Evolutionary conservation across 108 stramenopile species (phyloP).

Genomic region (Parmales sp.): DNA sequence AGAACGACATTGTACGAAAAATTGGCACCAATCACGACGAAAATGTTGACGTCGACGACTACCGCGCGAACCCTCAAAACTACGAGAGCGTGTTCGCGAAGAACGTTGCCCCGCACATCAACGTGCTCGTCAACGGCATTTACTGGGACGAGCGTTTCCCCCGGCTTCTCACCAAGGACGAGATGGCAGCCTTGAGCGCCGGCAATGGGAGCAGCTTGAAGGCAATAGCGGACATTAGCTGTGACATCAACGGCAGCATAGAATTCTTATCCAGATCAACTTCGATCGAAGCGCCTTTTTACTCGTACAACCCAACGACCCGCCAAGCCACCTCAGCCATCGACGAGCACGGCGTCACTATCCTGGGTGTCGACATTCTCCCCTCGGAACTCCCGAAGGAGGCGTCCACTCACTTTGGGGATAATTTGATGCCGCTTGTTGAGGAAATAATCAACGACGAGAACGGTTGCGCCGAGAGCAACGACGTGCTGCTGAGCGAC

Average conservation of each 20-base stretch:
- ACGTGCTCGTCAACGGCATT: slow-evolving; percentile 60
- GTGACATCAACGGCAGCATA: slow-evolving; percentile 60
- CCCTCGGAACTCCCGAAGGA: slow-evolving; percentile 68
- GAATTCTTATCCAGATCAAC: slow-evolving; percentile 61
- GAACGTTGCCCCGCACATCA: slow-evolving; percentile 45
- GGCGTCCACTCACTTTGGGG: slow-evolving; percentile 68
- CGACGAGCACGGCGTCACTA: slow-evolving; percentile 40
- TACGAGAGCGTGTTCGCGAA: slow-evolving; percentile 56
- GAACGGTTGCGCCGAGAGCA: slow-evolving; percentile 5
- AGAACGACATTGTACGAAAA: slow-evolving; percentile 35
- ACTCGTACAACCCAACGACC: slow-evolving; percentile 47
- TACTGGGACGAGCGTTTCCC: slow-evolving; percentile 81
- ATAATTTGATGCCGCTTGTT: slow-evolving; percentile 48
- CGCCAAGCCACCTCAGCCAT: slow-evolving; percentile 35
- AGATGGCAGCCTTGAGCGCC: slow-evolving; percentile 36
- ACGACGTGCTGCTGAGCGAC: slow-evolving; percentile 25
- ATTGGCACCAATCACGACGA: slow-evolving; percentile 15
- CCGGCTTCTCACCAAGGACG: slow-evolving; percentile 51
- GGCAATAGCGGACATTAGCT: slow-evolving; percentile 64
- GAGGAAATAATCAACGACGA: slow-evolving; percentile 9
- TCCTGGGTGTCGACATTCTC: slow-evolving; percentile 62
- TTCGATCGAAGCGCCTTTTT: slow-evolving; percentile 65
- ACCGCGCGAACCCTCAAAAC: slow-evolving; percentile 42
- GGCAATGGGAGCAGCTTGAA: slow-evolving; percentile 34
- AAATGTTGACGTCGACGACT: slow-evolving; percentile 51